Base-by-base conservation (phyloP, 2,329 filamentous ascomycete species). In the Escovopsis sp. region DNA sequence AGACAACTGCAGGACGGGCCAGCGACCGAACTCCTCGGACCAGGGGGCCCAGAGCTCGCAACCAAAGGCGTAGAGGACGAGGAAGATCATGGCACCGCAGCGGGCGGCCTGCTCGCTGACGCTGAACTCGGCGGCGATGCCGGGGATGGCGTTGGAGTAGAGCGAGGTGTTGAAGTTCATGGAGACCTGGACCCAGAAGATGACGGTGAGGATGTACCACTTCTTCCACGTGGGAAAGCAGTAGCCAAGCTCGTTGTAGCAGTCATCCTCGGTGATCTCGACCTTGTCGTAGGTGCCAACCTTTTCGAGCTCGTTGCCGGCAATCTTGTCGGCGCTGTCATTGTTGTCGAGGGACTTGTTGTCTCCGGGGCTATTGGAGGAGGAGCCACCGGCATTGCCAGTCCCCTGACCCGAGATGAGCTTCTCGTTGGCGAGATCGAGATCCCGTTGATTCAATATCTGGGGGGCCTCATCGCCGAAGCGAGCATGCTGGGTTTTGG, bases 1-100 rank as follows among this genome's bases (percentile, higher is more conserved):
- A 27, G 75, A 81, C 17, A 68, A 57, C 62, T 88, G 83, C 16
- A 88, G 64, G 37, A 90, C 70, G 2, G 77, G 77, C 62, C 76
- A 80, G 34, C 84, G 72, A 15, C 84, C 84, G 34, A 88, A 64
- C 48, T 90, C 84, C 53, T 92, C 84, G 31, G 74, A 81, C 80
- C 83, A 90, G 0, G 84, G 84, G 0, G 84, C 84, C 84, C 84
- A 90, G 0, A 88, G 66, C 55, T 90, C 84, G 53, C 84, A 90
- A 26, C 84, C 84, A 51, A 90, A 87, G 27, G 82, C 83, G 53
- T 92, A 90, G 2, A 76, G 56, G 34, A 90, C 68, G 27, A 92
- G 59, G 59, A 88, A 90, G 42, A 86, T 72, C 59, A 81, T 78
- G 39, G 81, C 79, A 51, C 83, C 83, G 38, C 72, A 70, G 36